These are phyloP conservation scores for Oryza glaberrima DNA, from an alignment of 176 grass and related monocot species.

Conservation along the genomic window DNA sequence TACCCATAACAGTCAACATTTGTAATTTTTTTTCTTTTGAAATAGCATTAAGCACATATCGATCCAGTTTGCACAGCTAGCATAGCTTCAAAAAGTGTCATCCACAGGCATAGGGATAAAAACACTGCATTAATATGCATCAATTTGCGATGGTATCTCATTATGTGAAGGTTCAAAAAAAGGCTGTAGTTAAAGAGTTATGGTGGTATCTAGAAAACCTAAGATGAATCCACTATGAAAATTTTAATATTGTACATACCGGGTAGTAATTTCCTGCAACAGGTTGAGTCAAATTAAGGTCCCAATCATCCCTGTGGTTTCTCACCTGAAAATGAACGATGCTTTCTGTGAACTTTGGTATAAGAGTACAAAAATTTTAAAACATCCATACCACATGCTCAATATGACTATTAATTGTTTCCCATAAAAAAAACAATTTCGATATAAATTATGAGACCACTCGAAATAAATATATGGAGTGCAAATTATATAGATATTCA, in stretches of 20 bases:
- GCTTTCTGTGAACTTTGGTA: constrained; percentile 28
- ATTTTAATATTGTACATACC: constrained; percentile 50
- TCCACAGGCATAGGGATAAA: neutral
- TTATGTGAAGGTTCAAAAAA: neutral
- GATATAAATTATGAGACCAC: neutral
- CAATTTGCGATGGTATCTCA: neutral
- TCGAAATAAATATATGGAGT: constrained; percentile 4
- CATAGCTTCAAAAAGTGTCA: neutral
- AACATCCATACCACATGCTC: constrained; percentile 6
- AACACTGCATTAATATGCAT: neutral
- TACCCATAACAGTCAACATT: neutral
- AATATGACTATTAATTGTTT: neutral
- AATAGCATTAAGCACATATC: neutral
- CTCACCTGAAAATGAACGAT: constrained; percentile 61
- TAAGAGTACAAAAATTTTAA: neutral
- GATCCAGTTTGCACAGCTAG: neutral
- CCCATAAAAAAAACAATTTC: constrained; percentile 8
- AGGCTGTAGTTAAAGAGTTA: too few relatives aligned
- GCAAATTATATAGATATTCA: constrained; percentile 26
- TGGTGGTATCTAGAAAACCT: neutral
- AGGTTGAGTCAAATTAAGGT: constrained; percentile 79
- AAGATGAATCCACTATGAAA: neutral
- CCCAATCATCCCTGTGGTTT: constrained; percentile 87
- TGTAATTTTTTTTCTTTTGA: neutral
- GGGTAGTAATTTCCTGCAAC: constrained; percentile 96